Evolutionary conservation across 352 stramenopile species (phyloP).

Genomic region (Globisporangium alternatum): DNA sequence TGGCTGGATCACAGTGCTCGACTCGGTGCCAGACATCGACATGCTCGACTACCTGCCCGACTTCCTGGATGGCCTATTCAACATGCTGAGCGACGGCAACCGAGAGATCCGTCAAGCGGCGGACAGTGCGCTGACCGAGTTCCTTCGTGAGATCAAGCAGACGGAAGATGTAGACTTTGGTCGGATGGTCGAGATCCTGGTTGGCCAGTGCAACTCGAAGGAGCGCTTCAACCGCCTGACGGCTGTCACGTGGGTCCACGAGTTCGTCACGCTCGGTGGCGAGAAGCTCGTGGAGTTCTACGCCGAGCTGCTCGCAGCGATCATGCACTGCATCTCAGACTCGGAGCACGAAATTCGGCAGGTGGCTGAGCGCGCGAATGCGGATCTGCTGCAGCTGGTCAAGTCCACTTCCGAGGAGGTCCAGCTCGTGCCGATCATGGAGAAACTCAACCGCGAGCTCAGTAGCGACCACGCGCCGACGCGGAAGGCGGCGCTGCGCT

Average conservation of each 20-base stretch:
- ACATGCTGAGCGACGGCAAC: constrained; percentile 99
- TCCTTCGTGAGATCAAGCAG: constrained; percentile 96
- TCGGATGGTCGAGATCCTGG: constrained; percentile 97
- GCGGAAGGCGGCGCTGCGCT: constrained; percentile 92
- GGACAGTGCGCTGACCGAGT: constrained; percentile 92
- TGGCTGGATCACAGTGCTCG: constrained; percentile 98
- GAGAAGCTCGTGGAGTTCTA: constrained; percentile 96
- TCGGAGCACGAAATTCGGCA: constrained; percentile 95
- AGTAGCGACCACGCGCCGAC: constrained; percentile 96
- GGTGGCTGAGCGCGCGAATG: constrained; percentile 96
- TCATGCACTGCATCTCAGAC: constrained; percentile 98
- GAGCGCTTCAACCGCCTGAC: constrained; percentile 97
- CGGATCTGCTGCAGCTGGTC: constrained; percentile 95
- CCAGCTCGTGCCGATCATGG: constrained; percentile 92
- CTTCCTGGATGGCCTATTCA: constrained; percentile 99
- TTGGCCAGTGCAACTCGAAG: constrained; percentile 96
- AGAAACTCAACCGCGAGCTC: constrained; percentile 94
- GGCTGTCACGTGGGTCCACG: constrained; percentile 97
- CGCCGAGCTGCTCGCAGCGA: constrained; percentile 93
- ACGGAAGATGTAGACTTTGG: constrained; percentile 97
- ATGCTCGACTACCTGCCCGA: constrained; percentile 98
- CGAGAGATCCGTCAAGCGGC: constrained; percentile 96
- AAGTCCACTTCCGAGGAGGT: constrained; percentile 89
- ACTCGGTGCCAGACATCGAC: constrained; percentile 98
- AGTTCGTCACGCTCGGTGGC: constrained; percentile 96